A percentile compares a stretch with the other conserved stretches of the same genome.
These are phyloP conservation scores for Cardamine occulta DNA, from an alignment of 345 rosid species.

Conservation along the genomic window DNA sequence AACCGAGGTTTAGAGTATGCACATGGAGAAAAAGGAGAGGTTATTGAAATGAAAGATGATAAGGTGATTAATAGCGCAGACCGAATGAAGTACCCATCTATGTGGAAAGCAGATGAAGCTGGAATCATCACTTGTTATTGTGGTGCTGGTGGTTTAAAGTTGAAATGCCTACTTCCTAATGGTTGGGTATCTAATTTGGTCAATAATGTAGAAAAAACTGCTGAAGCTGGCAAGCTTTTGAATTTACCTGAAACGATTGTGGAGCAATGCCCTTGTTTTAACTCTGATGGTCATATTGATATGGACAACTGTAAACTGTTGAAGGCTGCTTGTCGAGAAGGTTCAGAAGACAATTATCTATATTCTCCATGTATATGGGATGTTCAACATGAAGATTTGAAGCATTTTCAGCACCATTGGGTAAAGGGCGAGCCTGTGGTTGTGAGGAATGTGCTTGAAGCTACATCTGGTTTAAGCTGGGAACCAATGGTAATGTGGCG, in stretches of 20 bases:
- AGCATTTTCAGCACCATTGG: slow-evolving; percentile 86
- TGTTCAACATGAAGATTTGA: slow-evolving; percentile 46
- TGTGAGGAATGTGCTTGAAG: slow-evolving; percentile 62
- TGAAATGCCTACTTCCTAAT: slow-evolving; percentile 50
- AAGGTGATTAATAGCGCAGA: slow-evolving; percentile 15
- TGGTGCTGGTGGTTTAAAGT: slow-evolving; percentile 48
- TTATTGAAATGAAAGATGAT: background rate
- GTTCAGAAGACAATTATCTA: slow-evolving; percentile 59
- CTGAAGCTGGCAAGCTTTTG: slow-evolving; percentile 14
- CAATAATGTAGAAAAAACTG: slow-evolving; percentile 46
- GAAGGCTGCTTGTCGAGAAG: slow-evolving; percentile 66
- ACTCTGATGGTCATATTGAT: slow-evolving; percentile 45
- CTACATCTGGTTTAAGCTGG: slow-evolving; percentile 76
- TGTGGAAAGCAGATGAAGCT: slow-evolving; percentile 61
- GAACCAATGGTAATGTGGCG: slow-evolving; percentile 88
- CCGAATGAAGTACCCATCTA: slow-evolving; percentile 18
- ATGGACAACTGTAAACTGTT: slow-evolving; percentile 33
- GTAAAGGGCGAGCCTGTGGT: slow-evolving; percentile 73
- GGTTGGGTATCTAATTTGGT: slow-evolving; percentile 49
- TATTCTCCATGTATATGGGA: slow-evolving; percentile 60
- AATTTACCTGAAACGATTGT: slow-evolving; percentile 16
- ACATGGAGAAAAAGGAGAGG: slow-evolving; percentile 50
- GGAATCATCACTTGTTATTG: slow-evolving; percentile 64
- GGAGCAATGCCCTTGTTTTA: slow-evolving; percentile 54
- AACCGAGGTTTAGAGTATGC: slow-evolving; percentile 40